A percentile compares a stretch with the other conserved stretches of the same genome.
Conservation (phyloP, 257 asterid genomes). For the Capsicum pubescens region DNA sequence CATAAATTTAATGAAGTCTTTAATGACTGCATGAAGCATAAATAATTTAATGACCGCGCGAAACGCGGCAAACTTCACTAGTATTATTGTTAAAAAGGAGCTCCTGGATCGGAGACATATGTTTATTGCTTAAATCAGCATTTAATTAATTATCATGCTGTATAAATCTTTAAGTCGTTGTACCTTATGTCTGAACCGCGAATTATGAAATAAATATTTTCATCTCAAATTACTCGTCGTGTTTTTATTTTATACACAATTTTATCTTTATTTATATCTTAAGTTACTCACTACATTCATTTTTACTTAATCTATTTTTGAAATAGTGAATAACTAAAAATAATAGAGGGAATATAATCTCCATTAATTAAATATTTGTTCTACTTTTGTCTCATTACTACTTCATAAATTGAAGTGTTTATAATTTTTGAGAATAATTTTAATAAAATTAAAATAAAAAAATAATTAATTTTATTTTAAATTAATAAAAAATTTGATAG, state of each 20-base stretch:
- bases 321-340: too few species aligned
- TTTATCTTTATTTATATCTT: too few species aligned
- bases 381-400: background rate
- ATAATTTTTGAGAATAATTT: background rate
- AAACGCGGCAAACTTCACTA: background rate
- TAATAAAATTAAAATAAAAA: background rate
- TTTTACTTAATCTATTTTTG: too few species aligned
- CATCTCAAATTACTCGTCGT: too few species aligned
- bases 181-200: background rate
- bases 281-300: too few species aligned
- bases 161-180: background rate
- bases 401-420: background rate
- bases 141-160: background rate
- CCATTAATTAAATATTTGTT: background rate
- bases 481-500: too few species aligned
- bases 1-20: too few species aligned
- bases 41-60: too few species aligned
- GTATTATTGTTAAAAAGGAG: background rate
- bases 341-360: too few species aligned
- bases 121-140: background rate
- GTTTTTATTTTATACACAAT: too few species aligned
- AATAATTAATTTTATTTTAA: background rate
- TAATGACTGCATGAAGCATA: too few species aligned
- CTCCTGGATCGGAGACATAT: background rate
- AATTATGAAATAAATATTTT: background rate